Conservation (phyloP, 441 rosid genomes). For the Erysimum cheiri region DNA sequence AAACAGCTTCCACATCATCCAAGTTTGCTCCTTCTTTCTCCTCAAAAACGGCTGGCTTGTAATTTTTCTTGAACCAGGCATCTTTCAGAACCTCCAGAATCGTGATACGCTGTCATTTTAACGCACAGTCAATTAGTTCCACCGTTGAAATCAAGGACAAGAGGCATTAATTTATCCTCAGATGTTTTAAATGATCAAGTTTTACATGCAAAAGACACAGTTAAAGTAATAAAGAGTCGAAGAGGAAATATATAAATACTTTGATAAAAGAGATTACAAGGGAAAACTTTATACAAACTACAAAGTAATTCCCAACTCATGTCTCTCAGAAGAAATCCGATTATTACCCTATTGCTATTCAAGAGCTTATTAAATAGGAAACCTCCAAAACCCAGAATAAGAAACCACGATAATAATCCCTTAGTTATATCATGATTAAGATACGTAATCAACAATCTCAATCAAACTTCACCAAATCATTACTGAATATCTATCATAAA, state of each 20-base stretch:
- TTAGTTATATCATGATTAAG: conserved; percentile 16
- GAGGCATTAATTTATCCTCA: neutral
- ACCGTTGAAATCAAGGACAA: conserved; percentile 1
- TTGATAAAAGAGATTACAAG: neutral
- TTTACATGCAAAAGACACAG: conserved; percentile 9
- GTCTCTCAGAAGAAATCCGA: neutral
- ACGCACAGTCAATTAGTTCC: conserved; percentile 32
- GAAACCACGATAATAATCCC: neutral
- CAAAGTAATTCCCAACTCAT: neutral
- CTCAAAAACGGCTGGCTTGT: conserved; percentile 71
- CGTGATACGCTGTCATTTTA: conserved; percentile 71
- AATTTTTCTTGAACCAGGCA: conserved; percentile 85
- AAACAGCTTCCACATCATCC: conserved; percentile 96
- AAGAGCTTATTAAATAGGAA: conserved; percentile 5
- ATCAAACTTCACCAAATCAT: neutral
- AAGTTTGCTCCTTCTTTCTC: conserved; percentile 78
- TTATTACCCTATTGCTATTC: conserved; percentile 1
- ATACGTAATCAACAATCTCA: conserved; percentile 23
- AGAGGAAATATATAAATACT: neutral
- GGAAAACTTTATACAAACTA: neutral
- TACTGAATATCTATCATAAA: conserved; percentile 15
- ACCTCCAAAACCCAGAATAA: conserved; percentile 8
- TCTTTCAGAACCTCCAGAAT: conserved; percentile 79
- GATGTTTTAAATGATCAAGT: neutral
- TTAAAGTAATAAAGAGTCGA: neutral